phyloP scores from a whole-genome alignment of 257 asterid genomes.

The Anisodus tanguticus region DNA sequence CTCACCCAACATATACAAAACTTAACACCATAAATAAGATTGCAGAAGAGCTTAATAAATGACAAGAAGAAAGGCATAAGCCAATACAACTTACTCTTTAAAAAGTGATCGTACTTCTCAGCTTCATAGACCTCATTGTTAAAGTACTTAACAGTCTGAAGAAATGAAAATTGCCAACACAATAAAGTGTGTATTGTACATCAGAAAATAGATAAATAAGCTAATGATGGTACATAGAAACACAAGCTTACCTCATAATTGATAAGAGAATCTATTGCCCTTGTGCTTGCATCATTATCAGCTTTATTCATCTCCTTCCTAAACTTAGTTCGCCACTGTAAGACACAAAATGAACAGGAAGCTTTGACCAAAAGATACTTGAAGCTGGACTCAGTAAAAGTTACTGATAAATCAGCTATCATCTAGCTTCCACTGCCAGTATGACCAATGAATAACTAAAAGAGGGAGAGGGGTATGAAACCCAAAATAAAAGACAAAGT shows the following conservation, averaged over 20 bases:
- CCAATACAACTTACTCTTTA: constrained; percentile 67
- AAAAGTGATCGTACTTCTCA: constrained; percentile 84
- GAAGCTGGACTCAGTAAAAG: constrained; percentile 28
- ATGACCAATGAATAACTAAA: neutral
- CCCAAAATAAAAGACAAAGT: constrained; percentile 12
- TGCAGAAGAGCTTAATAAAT: constrained; percentile 5
- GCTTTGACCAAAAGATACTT: constrained; percentile 28
- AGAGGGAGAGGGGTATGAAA: neutral
- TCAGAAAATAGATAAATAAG: constrained; percentile 4
- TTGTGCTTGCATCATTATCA: constrained; percentile 92
- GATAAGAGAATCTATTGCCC: constrained; percentile 90
- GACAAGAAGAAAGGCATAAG: neutral
- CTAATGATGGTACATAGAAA: neutral
- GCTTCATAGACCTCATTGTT: constrained; percentile 90
- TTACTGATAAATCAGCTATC: neutral
- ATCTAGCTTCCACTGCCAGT: constrained; percentile 23
- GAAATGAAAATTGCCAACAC: constrained; percentile 32
- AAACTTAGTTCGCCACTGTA: constrained; percentile 98
- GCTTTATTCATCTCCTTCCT: constrained; percentile 97
- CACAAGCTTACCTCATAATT: constrained; percentile 78
- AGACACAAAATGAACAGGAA: constrained; percentile 35
- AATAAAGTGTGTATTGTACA: constrained; percentile 20
- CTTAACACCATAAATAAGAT: neutral
- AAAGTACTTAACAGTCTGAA: constrained; percentile 97
- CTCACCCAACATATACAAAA: constrained; percentile 11